These are phyloP conservation scores for Annulohypoxylon bovei DNA, from an alignment of 495 filamentous ascomycete genomes.

Conservation along the genomic window DNA sequence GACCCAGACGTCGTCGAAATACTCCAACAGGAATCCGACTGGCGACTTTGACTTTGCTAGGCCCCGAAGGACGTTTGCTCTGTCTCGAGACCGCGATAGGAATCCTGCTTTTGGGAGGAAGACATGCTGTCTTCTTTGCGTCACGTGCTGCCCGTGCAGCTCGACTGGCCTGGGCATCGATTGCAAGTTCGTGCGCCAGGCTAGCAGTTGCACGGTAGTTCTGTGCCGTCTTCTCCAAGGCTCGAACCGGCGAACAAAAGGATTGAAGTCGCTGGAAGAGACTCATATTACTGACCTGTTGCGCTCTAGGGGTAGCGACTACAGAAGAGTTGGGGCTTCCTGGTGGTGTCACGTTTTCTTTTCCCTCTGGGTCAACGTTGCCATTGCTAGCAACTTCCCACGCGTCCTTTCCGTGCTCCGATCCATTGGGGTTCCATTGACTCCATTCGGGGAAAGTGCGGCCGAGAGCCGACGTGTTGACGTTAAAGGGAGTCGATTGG, in stretches of 20 bases:
- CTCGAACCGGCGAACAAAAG: not conserved
- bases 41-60: too few species aligned
- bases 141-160: not conserved
- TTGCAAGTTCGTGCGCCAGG: not conserved
- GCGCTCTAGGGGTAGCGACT: slow-evolving; percentile 26
- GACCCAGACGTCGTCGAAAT: too few species aligned
- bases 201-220: not conserved
- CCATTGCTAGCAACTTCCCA: slow-evolving; percentile 37
- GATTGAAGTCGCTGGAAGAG: not conserved
- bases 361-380: slow-evolving; percentile 34
- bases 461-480: slow-evolving; percentile 72
- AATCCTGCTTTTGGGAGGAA: not conserved
- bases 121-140: not conserved
- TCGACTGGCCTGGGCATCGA: not conserved
- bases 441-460: slow-evolving; percentile 71
- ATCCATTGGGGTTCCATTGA: slow-evolving; percentile 38
- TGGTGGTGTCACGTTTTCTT: slow-evolving; percentile 53
- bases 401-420: slow-evolving; percentile 33
- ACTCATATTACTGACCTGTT: slow-evolving; percentile 31
- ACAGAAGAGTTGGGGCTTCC: slow-evolving; percentile 33
- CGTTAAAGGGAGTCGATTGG: slow-evolving; percentile 36
- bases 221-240: not conserved
- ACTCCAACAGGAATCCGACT: too few species aligned
- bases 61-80: not conserved
- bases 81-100: not conserved